Base-by-base conservation (phyloP, 2,329 filamentous ascomycete species). In the Rhynchosporium graminicola region DNA sequence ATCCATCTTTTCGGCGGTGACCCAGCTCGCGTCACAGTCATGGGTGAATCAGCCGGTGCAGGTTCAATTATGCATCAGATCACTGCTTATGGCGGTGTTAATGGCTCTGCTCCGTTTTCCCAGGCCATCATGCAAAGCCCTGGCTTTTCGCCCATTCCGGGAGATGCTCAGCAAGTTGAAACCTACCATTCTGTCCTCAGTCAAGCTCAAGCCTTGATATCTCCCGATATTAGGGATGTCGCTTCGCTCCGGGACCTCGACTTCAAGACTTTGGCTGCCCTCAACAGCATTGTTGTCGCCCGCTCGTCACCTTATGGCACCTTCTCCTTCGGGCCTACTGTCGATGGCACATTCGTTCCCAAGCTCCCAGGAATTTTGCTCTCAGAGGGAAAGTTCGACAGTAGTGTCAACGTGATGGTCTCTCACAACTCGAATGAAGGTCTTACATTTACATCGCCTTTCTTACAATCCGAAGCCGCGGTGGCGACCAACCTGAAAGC, bases 1-100 rank as follows among this genome's bases (percentile, higher is more conserved):
- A 84, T 85, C 57, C 73, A 79, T 66, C 71, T 77, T 8, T 86
- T 86, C 66, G 83, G 83, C 9, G 83, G 83, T 10, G 79, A 85
- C 69, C 73, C 77, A 1, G 69, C 75, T 3, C 74, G 76, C 13
- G 77, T 85, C 47, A 84, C 82, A 0, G 75, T 83, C 10, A 75
- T 82, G 28, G 82, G 81, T 8, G 73, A 81, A 62, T 80, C 77
- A 15, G 81, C 83, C 4, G 82, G 82, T 40, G 82, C 76, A 8
- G 81, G 80, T 0, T 80, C 77, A 3, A 78, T 85, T 60, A 76
- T 83, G 72, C 81, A 84, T 65, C 82, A 85, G 59, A 79, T 84
- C 62, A 84, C 82, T 29, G 75, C 80, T 0, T 81, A 76, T 60
- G 81, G 81, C 40, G 81, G 79, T 33, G 29, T 36, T 4, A 57